Conservation (phyloP, 179 eudicot species). For the Sideroxylon spinosum region DNA sequence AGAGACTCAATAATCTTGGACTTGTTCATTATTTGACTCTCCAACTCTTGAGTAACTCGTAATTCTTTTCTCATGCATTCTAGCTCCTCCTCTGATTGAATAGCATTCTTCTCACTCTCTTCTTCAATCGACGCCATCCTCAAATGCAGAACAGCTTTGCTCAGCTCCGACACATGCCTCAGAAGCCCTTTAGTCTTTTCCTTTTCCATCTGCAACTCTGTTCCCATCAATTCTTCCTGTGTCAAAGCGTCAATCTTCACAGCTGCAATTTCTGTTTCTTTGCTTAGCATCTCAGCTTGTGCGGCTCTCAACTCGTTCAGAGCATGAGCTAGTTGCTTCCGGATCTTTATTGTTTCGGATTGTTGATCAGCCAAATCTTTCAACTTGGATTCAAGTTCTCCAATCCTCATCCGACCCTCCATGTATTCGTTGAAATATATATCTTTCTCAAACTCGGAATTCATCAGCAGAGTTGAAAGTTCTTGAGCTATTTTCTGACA, state of each 20-base stretch:
- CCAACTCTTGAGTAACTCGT: slow-evolving; percentile 17
- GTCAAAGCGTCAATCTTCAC: slow-evolving; percentile 13
- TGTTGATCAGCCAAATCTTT: slow-evolving; percentile 17
- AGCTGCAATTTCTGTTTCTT: background rate
- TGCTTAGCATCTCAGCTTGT: background rate
- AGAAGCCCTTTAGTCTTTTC: slow-evolving; percentile 3
- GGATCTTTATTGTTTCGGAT: slow-evolving; percentile 4
- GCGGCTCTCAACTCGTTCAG: background rate
- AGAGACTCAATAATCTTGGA: slow-evolving; percentile 3
- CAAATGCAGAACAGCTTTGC: background rate
- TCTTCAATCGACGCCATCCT: background rate
- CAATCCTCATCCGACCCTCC: slow-evolving; percentile 17
- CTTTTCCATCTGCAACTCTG: slow-evolving; percentile 6
- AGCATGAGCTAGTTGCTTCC: slow-evolving; percentile 11
- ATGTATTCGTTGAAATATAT: slow-evolving; percentile 27
- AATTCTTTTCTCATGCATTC: slow-evolving; percentile 13
- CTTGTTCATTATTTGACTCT: slow-evolving; percentile 20
- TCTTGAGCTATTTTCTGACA: slow-evolving; percentile 21
- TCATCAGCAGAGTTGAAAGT: slow-evolving; percentile 22
- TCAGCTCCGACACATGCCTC: background rate
- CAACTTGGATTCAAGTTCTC: slow-evolving; percentile 28
- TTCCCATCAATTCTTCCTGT: slow-evolving; percentile 15
- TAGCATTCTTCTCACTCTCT: background rate
- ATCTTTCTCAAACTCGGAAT: slow-evolving; percentile 26
- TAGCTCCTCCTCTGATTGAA: background rate